These are phyloP conservation scores for Trichoderma polysporum DNA, from an alignment of 2,329 filamentous ascomycete species.

Conservation along the genomic window DNA sequence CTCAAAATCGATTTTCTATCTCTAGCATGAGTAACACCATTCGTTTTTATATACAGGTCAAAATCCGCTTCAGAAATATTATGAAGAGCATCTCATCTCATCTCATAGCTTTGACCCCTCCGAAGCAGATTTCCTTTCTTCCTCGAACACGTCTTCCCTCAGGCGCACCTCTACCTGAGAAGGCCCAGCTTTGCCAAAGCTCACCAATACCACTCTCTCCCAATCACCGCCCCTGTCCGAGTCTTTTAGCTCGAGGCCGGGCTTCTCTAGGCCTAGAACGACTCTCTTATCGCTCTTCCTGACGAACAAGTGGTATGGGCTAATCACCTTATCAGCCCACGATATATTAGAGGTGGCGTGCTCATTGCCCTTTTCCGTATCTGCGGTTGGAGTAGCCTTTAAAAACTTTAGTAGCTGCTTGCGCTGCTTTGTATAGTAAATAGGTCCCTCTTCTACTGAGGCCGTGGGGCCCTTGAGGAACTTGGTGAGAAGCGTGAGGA, in stretches of 20 bases:
- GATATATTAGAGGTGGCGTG: slow-evolving; percentile 48
- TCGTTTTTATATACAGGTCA: not conserved
- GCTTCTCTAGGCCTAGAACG: slow-evolving; percentile 58
- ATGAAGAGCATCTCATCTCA: not conserved
- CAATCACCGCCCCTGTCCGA: slow-evolving; percentile 54
- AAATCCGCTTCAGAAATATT: not conserved
- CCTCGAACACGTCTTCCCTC: slow-evolving; percentile 50
- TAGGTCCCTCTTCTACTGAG: slow-evolving; percentile 29
- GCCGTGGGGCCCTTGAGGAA: slow-evolving; percentile 45
- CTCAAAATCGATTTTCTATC: not conserved
- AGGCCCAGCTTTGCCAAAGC: slow-evolving; percentile 52
- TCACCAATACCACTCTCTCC: slow-evolving; percentile 59
- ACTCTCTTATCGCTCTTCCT: slow-evolving; percentile 45
- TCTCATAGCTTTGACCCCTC: slow-evolving; percentile 31
- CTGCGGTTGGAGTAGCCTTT: slow-evolving; percentile 41
- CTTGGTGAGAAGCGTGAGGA: slow-evolving; percentile 59
- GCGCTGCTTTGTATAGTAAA: slow-evolving; percentile 49
- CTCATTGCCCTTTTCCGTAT: slow-evolving; percentile 38
- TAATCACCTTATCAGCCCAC: slow-evolving; percentile 63
- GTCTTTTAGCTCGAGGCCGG: slow-evolving; percentile 54
- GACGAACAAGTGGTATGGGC: slow-evolving; percentile 50
- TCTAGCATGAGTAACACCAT: not conserved
- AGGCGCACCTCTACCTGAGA: slow-evolving; percentile 52
- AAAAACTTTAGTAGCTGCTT: slow-evolving; percentile 56
- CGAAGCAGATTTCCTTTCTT: slow-evolving; percentile 40